Evolutionary conservation across 441 rosid genomes (phyloP).

Genomic region (Populus hybrid): DNA sequence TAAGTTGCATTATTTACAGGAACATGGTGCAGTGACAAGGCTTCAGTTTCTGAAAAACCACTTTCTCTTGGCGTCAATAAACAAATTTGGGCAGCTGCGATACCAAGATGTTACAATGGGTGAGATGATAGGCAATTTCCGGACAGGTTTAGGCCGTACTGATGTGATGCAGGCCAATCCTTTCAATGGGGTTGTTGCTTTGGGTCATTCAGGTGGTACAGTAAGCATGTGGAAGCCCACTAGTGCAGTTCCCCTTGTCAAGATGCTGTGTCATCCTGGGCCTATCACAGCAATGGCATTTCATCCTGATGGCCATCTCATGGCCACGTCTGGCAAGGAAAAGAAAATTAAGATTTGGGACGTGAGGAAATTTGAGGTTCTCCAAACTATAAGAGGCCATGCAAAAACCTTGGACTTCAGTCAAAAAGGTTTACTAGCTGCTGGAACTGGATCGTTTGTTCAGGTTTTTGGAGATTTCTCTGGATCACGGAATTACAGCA

Average conservation of each 20-base stretch:
- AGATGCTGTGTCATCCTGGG: conserved; percentile 80
- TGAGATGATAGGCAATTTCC: conserved; percentile 58
- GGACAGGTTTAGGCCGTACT: conserved; percentile 73
- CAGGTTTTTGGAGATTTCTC: conserved; percentile 51
- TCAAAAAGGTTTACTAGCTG: conserved; percentile 89
- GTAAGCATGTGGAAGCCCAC: conserved; percentile 99
- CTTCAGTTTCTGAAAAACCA: conserved; percentile 84
- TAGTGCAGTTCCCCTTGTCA: conserved; percentile 61
- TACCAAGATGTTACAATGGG: conserved; percentile 85
- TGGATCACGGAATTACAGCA: conserved; percentile 51
- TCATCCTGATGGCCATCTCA: conserved; percentile 86
- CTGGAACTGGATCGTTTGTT: conserved; percentile 67
- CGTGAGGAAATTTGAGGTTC: conserved; percentile 69
- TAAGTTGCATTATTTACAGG: conserved; percentile 37
- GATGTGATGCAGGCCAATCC: conserved; percentile 83
- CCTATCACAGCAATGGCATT: conserved; percentile 78
- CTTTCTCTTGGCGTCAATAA: conserved; percentile 81
- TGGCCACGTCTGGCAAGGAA: conserved; percentile 96
- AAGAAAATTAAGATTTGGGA: conserved; percentile 87
- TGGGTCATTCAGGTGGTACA: conserved; percentile 82
- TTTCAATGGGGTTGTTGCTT: conserved; percentile 67
- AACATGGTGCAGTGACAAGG: conserved; percentile 70
- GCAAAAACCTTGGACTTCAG: conserved; percentile 80
- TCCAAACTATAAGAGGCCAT: conserved; percentile 65
- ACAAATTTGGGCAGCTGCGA: conserved; percentile 76